Conservation (phyloP, 1,284 basidiomycete genomes). For the Ustilago loliicola region DNA sequence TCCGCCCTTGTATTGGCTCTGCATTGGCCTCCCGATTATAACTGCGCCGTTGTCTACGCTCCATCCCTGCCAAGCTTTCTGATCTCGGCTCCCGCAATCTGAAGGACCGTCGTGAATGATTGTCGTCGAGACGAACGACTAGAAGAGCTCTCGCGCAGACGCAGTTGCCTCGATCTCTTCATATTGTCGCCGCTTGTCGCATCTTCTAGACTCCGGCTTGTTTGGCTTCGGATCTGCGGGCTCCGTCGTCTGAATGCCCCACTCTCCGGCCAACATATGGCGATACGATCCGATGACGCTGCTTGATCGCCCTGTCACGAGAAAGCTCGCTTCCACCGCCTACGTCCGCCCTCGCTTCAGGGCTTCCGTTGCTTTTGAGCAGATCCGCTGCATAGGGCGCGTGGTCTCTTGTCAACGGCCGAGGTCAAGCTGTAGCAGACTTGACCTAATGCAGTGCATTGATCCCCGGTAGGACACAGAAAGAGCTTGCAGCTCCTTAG, state of each 20-base stretch:
- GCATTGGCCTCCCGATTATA: background rate
- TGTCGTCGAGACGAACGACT: background rate
- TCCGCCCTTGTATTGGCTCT: background rate
- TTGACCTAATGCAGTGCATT: background rate
- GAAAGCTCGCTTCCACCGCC: constrained; percentile 1
- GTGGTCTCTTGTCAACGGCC: background rate
- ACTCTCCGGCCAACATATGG: background rate
- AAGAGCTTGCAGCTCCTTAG: background rate
- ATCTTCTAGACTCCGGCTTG: background rate
- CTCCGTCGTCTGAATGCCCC: background rate
- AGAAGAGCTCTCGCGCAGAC: background rate
- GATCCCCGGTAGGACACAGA: background rate
- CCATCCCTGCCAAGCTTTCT: background rate
- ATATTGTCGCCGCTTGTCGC: background rate
- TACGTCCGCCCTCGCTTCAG: background rate
- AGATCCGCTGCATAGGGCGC: background rate
- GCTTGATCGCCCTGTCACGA: background rate
- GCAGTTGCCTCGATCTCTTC: background rate
- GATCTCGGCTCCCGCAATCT: background rate
- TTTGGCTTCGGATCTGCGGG: background rate
- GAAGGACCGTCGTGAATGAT: background rate
- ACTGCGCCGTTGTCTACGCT: background rate
- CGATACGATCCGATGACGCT: constrained; percentile 5
- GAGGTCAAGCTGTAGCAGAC: background rate
- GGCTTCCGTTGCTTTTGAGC: background rate